Conservation (phyloP, 257 asterid genomes). For the Gentiana macrophylla region DNA sequence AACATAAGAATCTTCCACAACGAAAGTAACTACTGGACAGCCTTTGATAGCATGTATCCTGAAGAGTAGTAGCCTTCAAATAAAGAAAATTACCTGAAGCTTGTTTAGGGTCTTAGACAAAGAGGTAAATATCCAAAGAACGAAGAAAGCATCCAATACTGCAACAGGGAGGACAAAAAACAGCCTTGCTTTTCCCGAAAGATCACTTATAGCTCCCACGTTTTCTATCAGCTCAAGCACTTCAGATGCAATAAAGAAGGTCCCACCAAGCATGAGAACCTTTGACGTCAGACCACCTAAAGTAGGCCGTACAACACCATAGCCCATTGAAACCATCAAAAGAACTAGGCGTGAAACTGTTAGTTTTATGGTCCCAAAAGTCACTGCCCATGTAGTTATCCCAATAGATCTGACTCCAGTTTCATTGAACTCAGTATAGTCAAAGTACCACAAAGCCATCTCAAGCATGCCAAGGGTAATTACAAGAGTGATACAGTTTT, state of each 20-base stretch:
- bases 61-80: background rate
- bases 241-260: constrained; percentile 84
- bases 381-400: constrained; percentile 90
- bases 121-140: constrained; percentile 90
- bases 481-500: constrained; percentile 82
- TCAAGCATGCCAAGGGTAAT: constrained; percentile 90
- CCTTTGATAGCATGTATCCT: background rate
- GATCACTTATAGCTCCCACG: constrained; percentile 86
- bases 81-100: constrained; percentile 70
- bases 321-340: constrained; percentile 93
- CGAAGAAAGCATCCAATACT: constrained; percentile 86
- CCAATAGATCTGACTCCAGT: constrained; percentile 81
- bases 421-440: constrained; percentile 81
- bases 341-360: constrained; percentile 69
- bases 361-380: constrained; percentile 84
- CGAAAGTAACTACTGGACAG: too few relatives aligned
- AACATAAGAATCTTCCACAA: too few relatives aligned
- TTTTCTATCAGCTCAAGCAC: constrained; percentile 82
- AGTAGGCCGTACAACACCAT: constrained; percentile 93
- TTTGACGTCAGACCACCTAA: constrained; percentile 88
- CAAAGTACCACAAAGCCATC: constrained; percentile 95
- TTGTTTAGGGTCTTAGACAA: constrained; percentile 77
- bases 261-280: constrained; percentile 84
- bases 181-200: constrained; percentile 83
- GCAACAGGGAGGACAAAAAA: constrained; percentile 90